These are phyloP conservation scores for Castanea crenata DNA, from an alignment of 306 rosid species.

Conservation along the genomic window DNA sequence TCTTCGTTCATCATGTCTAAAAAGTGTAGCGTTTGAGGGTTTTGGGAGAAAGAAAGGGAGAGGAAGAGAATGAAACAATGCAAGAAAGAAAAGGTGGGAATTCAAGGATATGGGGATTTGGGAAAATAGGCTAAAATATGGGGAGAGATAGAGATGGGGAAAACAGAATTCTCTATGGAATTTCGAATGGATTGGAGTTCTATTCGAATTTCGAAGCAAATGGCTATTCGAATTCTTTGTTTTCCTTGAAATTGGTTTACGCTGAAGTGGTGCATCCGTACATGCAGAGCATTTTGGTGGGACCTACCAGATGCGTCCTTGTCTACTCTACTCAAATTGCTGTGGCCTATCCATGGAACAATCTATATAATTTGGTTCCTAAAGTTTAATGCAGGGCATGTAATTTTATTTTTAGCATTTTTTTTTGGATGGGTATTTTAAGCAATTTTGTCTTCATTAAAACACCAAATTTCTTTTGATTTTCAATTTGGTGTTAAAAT, in stretches of 20 bases:
- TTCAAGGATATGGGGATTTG: not conserved
- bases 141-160: not conserved
- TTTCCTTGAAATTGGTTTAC: not conserved
- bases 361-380: too few relatives aligned
- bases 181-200: not conserved
- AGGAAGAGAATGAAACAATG: not conserved
- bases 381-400: too few relatives aligned
- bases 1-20: too few relatives aligned
- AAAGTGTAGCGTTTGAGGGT: not conserved
- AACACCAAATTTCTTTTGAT: too few relatives aligned
- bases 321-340: not conserved
- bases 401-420: too few relatives aligned
- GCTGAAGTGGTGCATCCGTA: not conserved
- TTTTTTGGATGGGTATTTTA: too few relatives aligned
- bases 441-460: too few relatives aligned
- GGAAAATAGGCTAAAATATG: not conserved
- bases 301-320: not conserved
- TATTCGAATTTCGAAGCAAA: constrained; percentile 6
- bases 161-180: not conserved
- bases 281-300: not conserved
- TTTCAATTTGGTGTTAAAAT: too few relatives aligned
- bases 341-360: too few relatives aligned
- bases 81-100: not conserved
- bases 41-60: not conserved
- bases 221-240: constrained; percentile 19